A percentile compares a stretch with the other conserved stretches of the same genome.
Evolutionary conservation across 2,329 filamentous ascomycete species (phyloP).

Genomic region (Diplodia intermedia): DNA sequence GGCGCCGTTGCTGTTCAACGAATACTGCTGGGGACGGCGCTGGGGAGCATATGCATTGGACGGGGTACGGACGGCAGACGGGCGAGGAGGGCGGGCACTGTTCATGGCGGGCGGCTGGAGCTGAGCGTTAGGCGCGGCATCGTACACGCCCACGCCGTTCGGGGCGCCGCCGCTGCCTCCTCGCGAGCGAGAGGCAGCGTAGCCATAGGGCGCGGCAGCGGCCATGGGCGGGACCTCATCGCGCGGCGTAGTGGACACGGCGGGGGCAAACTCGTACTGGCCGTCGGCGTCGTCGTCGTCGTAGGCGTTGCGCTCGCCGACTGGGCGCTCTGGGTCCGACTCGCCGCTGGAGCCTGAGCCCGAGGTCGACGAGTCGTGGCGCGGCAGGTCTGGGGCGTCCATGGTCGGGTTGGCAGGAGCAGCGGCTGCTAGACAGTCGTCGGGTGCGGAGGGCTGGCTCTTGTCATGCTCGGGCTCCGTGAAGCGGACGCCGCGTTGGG

Average conservation of each 20-base stretch:
- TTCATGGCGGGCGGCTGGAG: constrained; percentile 39
- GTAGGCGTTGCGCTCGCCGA: constrained; percentile 57
- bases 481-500: constrained; percentile 41
- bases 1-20: constrained; percentile 50
- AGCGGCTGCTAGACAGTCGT: constrained; percentile 35
- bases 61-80: constrained; percentile 54
- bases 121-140: constrained; percentile 38
- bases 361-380: constrained; percentile 54
- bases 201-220: constrained; percentile 39
- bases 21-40: constrained; percentile 57
- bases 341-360: constrained; percentile 56
- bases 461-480: constrained; percentile 38
- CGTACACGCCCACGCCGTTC: constrained; percentile 39
- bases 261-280: constrained; percentile 50
- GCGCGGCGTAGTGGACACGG: constrained; percentile 43
- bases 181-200: constrained; percentile 38
- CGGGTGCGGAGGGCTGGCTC: constrained; percentile 38
- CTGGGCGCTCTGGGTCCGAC: constrained; percentile 53
- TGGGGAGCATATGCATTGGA: constrained; percentile 59
- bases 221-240: constrained; percentile 46
- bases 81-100: constrained; percentile 44
- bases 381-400: constrained; percentile 43
- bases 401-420: constrained; percentile 39
- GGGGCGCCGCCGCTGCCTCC: constrained; percentile 37
- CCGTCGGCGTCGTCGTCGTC: constrained; percentile 43